These are phyloP conservation scores for Citrus mangshanensis DNA, from an alignment of 345 rosid genomes.

Conservation along the genomic window DNA sequence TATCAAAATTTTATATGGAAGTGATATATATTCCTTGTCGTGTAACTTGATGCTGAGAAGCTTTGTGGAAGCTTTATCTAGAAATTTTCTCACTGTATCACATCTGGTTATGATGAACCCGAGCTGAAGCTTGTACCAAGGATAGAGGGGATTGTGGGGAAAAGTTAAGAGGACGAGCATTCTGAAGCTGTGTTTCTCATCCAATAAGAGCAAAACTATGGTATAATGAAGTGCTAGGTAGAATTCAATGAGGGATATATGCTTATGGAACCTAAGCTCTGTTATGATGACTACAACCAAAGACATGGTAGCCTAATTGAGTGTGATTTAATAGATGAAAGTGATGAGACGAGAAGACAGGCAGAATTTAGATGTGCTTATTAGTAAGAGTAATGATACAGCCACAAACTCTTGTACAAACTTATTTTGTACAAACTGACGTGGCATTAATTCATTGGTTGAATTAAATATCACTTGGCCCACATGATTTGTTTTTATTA, in stretches of 20 bases:
- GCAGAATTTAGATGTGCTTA: not conserved
- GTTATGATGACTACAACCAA: not conserved
- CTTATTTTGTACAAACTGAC: no score
- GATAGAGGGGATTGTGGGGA: no score
- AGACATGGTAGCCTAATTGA: not conserved
- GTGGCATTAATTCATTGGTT: no score
- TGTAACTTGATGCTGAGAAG: not conserved
- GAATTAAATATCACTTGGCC: no score
- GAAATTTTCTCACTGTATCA: not conserved
- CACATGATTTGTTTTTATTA: no score
- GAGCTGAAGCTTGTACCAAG: not conserved
- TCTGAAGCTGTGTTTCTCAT: not conserved
- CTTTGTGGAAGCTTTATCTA: not conserved
- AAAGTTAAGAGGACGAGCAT: not conserved
- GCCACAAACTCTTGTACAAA: no score
- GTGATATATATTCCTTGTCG: not conserved
- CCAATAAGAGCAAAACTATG: not conserved
- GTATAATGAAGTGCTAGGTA: no score
- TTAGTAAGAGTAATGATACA: no score
- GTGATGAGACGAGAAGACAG: not conserved
- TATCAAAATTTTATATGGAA: not conserved
- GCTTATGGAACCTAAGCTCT: not conserved
- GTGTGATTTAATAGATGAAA: not conserved
- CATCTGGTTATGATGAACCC: not conserved
- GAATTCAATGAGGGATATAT: not conserved